Evolutionary conservation across 306 rosid species (phyloP).

Genomic region (apple (Malus domestica)): DNA sequence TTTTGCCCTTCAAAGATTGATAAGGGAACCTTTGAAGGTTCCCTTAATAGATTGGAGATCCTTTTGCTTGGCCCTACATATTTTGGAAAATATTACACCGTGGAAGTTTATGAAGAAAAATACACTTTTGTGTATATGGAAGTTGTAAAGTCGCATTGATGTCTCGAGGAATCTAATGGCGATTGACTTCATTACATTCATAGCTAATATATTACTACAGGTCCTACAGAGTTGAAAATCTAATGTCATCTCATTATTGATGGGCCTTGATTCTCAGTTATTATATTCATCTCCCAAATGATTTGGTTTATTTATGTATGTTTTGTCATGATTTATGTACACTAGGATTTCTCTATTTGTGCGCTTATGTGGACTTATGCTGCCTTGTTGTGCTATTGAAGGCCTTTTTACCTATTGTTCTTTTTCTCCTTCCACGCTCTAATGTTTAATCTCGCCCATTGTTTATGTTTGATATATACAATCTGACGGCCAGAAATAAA

Average conservation of each 20-base stretch:
- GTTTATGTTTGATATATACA: too few species aligned
- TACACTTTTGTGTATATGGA: neutral
- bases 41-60: neutral
- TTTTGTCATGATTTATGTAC: slow-evolving; percentile 24
- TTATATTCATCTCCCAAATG: slow-evolving; percentile 6
- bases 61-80: neutral
- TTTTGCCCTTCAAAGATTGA: neutral
- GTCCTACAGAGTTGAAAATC: neutral
- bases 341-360: slow-evolving; percentile 6
- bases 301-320: slow-evolving; percentile 7
- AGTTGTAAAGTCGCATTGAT: neutral
- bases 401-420: slow-evolving; percentile 11
- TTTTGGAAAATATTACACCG: neutral
- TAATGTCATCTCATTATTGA: slow-evolving; percentile 5
- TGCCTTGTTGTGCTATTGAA: slow-evolving; percentile 3
- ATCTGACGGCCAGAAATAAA: too few species aligned
- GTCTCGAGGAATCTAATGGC: neutral
- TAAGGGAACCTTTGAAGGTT: neutral
- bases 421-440: too few species aligned
- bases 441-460: too few species aligned
- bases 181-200: neutral
- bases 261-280: slow-evolving; percentile 15
- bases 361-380: slow-evolving; percentile 16
- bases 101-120: neutral
- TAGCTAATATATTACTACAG: neutral